Percentiles rank a stretch among this genome's conserved stretches.
Evolutionary conservation across 2,329 filamentous ascomycete species (phyloP).

Genomic region (Eurotiales sp.): DNA sequence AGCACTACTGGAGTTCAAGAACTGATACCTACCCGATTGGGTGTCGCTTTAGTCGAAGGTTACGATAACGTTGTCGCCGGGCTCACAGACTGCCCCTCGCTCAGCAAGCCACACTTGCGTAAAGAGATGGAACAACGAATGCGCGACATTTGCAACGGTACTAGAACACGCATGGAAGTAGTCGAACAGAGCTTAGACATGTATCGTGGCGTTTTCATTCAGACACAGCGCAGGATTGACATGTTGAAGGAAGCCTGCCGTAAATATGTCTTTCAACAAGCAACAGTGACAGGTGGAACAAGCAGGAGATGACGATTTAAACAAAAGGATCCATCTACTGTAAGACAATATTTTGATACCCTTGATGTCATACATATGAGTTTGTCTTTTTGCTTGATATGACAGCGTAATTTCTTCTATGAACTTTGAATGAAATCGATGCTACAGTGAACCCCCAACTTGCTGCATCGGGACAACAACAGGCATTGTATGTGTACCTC

Average conservation of each 20-base stretch:
- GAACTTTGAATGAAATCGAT: no score
- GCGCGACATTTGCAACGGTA: slow-evolving; percentile 92
- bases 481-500: no score
- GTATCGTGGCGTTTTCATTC: slow-evolving; percentile 81
- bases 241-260: slow-evolving; percentile 57
- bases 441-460: no score
- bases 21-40: slow-evolving; percentile 88
- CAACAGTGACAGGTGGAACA: slow-evolving; percentile 3
- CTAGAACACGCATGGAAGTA: slow-evolving; percentile 68
- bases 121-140: slow-evolving; percentile 98
- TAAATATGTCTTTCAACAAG: slow-evolving; percentile 45
- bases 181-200: slow-evolving; percentile 79
- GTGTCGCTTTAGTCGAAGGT: slow-evolving; percentile 85
- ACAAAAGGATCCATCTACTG: neutral
- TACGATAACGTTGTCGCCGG: slow-evolving; percentile 94
- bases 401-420: no score
- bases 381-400: no score
- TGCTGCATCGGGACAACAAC: no score
- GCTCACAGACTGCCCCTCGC: slow-evolving; percentile 58
- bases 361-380: no score
- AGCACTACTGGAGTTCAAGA: slow-evolving; percentile 57
- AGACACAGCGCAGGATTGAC: slow-evolving; percentile 72
- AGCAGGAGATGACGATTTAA: neutral
- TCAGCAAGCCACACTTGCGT: slow-evolving; percentile 91
- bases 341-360: neutral